Conservation (phyloP, 768 basidiomycete species). For the Leccinum ochraceum region DNA sequence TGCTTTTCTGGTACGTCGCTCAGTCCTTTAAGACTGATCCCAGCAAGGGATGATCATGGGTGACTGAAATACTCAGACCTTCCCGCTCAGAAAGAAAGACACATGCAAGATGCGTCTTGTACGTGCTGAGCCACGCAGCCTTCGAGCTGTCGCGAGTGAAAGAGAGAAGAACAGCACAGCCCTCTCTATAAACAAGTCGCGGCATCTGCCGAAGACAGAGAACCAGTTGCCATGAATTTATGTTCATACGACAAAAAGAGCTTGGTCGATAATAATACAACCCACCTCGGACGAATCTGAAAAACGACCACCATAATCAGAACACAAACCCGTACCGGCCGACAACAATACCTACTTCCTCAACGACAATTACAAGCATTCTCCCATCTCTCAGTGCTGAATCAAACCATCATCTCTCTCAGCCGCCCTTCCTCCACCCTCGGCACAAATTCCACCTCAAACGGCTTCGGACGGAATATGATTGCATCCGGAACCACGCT, state of each 20-base stretch:
- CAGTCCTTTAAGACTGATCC: conserved; percentile 28
- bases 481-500: conserved; percentile 50
- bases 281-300: background rate
- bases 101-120: conserved; percentile 16
- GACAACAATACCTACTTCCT: background rate
- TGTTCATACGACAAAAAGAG: too few species aligned
- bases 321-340: background rate
- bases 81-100: conserved; percentile 34
- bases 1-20: conserved; percentile 33
- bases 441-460: conserved; percentile 56
- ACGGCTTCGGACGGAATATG: conserved; percentile 58
- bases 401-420: conserved; percentile 16
- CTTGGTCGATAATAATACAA: background rate
- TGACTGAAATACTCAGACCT: conserved; percentile 34
- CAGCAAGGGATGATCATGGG: conserved; percentile 31
- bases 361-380: background rate
- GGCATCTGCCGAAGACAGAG: background rate
- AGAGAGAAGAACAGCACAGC: background rate
- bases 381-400: background rate
- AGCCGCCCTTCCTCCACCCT: conserved; percentile 28
- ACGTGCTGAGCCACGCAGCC: conserved; percentile 31
- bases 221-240: too few species aligned
- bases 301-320: background rate
- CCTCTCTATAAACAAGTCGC: background rate
- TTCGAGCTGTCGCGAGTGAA: conserved; percentile 27